These are phyloP conservation scores for Austroboletus novae-zelandiae DNA, from an alignment of 1,284 basidiomycete genomes.

Conservation along the genomic window DNA sequence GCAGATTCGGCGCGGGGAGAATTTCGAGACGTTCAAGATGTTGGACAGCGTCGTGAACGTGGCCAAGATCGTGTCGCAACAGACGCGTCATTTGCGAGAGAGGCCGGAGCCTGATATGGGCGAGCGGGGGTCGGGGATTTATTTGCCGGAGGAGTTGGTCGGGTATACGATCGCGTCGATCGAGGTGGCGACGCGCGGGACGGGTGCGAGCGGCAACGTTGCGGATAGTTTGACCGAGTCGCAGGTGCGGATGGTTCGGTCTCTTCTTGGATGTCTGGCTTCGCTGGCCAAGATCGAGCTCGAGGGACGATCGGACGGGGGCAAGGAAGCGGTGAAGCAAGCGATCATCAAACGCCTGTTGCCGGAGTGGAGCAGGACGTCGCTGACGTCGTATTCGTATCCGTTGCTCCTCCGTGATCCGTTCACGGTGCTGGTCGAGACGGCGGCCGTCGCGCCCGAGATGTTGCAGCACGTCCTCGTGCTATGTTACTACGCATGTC, in stretches of 20 bases:
- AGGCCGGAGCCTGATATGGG: constrained; percentile 68
- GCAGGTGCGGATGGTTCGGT: constrained; percentile 74
- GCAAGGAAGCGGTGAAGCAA: constrained; percentile 70
- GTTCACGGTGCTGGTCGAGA: constrained; percentile 83
- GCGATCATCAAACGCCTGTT: constrained; percentile 85
- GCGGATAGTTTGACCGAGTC: constrained; percentile 78
- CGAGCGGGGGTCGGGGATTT: constrained; percentile 76
- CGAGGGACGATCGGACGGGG: constrained; percentile 64
- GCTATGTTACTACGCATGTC: constrained; percentile 84
- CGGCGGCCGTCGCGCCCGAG: constrained; percentile 84
- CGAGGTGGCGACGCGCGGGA: constrained; percentile 79
- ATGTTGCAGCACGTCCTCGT: constrained; percentile 83
- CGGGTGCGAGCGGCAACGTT: constrained; percentile 50
- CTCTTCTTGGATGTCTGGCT: constrained; percentile 67
- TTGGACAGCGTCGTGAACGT: constrained; percentile 73
- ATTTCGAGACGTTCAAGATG: constrained; percentile 67
- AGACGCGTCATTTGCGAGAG: constrained; percentile 72
- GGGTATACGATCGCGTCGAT: constrained; percentile 84
- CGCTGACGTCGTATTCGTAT: constrained; percentile 69
- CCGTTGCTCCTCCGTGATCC: constrained; percentile 86
- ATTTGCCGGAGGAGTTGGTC: constrained; percentile 88
- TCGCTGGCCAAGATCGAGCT: constrained; percentile 70
- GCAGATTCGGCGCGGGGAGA: constrained; percentile 51
- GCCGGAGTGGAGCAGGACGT: constrained; percentile 86
- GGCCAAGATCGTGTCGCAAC: constrained; percentile 67